Evolutionary conservation across 2,329 filamentous ascomycete species (phyloP).

Genomic region (Teratosphaeria nubilosa): DNA sequence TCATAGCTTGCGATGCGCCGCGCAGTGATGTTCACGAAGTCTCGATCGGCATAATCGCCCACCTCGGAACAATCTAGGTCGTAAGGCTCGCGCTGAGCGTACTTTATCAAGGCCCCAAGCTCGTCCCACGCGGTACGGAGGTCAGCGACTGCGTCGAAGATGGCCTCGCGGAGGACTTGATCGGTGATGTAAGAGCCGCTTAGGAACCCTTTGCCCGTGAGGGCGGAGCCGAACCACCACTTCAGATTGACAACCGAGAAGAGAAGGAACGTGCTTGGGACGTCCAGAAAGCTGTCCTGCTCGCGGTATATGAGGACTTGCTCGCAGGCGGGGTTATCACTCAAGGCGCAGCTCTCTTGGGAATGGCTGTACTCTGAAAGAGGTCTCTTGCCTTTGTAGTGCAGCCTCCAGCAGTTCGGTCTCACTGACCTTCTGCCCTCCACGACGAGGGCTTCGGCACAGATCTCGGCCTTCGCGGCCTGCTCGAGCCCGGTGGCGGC

Average conservation of each 20-base stretch:
- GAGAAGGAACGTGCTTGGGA: too few relatives aligned
- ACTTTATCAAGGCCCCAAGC: not conserved
- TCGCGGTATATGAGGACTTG: not conserved
- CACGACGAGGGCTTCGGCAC: not conserved
- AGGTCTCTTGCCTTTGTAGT: conserved; percentile 2
- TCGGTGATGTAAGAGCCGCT: not conserved
- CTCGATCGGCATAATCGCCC: not conserved
- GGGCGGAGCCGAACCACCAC: conserved; percentile 1
- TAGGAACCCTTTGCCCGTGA: not conserved
- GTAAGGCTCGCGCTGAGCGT: not conserved
- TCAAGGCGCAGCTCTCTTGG: not conserved
- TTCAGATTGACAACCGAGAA: too few relatives aligned
- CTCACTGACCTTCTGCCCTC: not conserved
- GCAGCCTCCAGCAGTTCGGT: not conserved
- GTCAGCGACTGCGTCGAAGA: not conserved
- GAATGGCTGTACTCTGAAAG: not conserved
- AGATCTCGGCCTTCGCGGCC: not conserved
- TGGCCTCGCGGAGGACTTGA: not conserved
- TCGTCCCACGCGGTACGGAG: not conserved
- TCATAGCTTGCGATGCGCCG: not conserved
- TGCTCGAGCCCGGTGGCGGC: not conserved
- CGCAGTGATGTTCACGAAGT: not conserved
- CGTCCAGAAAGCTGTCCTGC: not conserved
- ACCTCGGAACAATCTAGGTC: not conserved
- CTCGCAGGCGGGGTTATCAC: not conserved